Evolutionary conservation across 441 rosid species (phyloP).

Genomic region (Rhodomyrtus psidioides): DNA sequence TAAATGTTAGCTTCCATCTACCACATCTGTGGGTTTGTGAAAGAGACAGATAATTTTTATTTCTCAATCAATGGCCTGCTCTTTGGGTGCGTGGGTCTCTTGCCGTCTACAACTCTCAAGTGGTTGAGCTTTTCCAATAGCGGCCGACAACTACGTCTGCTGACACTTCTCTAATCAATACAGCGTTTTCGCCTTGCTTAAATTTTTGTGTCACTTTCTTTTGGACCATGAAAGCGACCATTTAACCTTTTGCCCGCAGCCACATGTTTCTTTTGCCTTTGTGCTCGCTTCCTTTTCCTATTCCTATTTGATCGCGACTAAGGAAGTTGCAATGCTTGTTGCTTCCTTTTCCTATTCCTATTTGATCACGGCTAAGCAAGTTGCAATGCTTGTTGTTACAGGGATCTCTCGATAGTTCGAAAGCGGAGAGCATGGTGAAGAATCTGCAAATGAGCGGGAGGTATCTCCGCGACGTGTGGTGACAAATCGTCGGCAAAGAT

Average conservation of each 20-base stretch:
- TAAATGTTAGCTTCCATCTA: background rate
- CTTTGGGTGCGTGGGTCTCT: background rate
- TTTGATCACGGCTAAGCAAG: background rate
- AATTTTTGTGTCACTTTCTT: background rate
- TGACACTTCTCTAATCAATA: background rate
- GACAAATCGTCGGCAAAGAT: constrained; percentile 5
- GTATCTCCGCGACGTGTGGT: constrained; percentile 74
- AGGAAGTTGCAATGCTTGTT: background rate
- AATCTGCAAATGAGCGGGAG: constrained; percentile 59
- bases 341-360: background rate
- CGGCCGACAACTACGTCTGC: background rate
- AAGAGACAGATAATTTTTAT: background rate
- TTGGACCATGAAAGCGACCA: background rate
- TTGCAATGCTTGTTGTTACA: background rate
- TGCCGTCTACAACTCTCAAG: background rate
- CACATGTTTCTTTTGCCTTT: background rate
- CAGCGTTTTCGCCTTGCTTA: background rate
- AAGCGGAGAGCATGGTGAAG: constrained; percentile 51
- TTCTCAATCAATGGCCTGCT: background rate
- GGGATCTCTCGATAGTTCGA: constrained; percentile 28
- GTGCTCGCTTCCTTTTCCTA: background rate
- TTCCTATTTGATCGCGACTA: background rate
- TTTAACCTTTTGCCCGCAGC: background rate
- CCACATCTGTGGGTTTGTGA: background rate
- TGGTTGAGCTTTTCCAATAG: background rate